Percentiles rank a stretch among this genome's conserved stretches.
phyloP scores from a whole-genome alignment of 2,329 filamentous ascomycete genomes.

The Arthrinium phaeospermum region DNA sequence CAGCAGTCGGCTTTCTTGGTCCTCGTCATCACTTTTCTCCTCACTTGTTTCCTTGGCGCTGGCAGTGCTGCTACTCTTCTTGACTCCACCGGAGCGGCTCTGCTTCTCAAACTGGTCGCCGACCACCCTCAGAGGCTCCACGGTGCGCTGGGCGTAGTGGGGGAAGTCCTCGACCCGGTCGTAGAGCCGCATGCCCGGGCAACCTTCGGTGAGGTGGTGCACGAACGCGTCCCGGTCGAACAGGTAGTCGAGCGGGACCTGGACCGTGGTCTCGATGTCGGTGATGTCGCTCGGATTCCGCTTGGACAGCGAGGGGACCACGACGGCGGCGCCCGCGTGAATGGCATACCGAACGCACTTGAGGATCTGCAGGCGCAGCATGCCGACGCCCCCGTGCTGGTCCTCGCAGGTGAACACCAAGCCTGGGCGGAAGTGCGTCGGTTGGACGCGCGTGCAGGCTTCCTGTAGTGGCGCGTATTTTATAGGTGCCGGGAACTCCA shows the following conservation, averaged over 20 bases:
- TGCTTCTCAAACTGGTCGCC: conserved; percentile 41
- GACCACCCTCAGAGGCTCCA: conserved; percentile 30
- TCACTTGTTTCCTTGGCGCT: too few species aligned
- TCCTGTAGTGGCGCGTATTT: conserved; percentile 42
- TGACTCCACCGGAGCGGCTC: conserved; percentile 23
- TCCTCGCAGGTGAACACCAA: conserved; percentile 47
- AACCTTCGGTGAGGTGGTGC: conserved; percentile 32
- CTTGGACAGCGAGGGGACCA: conserved; percentile 43
- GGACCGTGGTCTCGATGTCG: conserved; percentile 37
- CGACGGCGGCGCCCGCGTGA: conserved; percentile 42
- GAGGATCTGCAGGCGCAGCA: conserved; percentile 47
- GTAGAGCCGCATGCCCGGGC: conserved; percentile 37
- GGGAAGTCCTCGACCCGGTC: conserved; percentile 38
- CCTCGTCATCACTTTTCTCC: not conserved
- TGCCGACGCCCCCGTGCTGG: conserved; percentile 45
- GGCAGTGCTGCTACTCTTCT: too few species aligned
- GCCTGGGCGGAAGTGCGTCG: conserved; percentile 39
- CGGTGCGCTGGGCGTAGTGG: conserved; percentile 28
- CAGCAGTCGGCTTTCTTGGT: conserved; percentile 18
- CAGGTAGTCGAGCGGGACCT: conserved; percentile 38
- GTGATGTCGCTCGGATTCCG: conserved; percentile 40
- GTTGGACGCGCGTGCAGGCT: conserved; percentile 34
- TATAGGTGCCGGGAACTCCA: conserved; percentile 44
- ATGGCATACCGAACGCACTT: conserved; percentile 49
- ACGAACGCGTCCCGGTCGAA: conserved; percentile 36